Evolutionary conservation across 2,329 filamentous ascomycete genomes (phyloP), one percentile per base, ranked within the genome.

Genomic region (Bipolaris cookei): DNA sequence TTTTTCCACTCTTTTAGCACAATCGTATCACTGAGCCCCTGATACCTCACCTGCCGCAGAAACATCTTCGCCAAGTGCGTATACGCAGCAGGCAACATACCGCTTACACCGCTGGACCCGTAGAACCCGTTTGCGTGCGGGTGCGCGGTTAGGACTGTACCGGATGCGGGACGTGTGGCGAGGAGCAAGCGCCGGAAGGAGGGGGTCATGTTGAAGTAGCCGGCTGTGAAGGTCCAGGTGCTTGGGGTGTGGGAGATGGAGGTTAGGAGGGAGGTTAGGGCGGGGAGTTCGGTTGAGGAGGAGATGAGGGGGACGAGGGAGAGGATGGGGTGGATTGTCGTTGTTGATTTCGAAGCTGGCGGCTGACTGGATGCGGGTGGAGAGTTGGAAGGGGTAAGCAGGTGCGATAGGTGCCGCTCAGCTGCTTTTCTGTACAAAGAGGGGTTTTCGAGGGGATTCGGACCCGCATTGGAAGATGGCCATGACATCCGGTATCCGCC

Each of bases 61-160:
- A 99, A 99, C 18, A 87, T 87, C 0, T 90, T 87, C 0, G 92
- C 90, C 0, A 99, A 88, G 14, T 96, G 86, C 0, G 93, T 96
- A 77, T 99, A 99, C 1, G 94, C 95, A 50, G 90, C 90, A 0
- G 95, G 95, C 0, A 99, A 81, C 79, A 98, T 89, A 3, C 93
- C 93, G 1, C 91, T 96, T 0, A 98, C 86, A 25, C 95, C 95
- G 30, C 88, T 87, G 5, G 91, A 96, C 50, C 89, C 86, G 79
- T 92, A 99, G 77, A 99, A 99, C 6, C 95, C 95, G 76, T 99
- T 99, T 0, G 95, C 95, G 77, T 91, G 88, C 0, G 94, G 95
- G 0, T 92, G 92, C 1, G 95, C 95, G 0, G 95, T 97, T 52
- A 99, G 89, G 20, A 99, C 90, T 0, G 90, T 93, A 59, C 92